phyloP scores from a whole-genome alignment of 2,329 filamentous ascomycete genomes.

The Claviceps cyperi region DNA sequence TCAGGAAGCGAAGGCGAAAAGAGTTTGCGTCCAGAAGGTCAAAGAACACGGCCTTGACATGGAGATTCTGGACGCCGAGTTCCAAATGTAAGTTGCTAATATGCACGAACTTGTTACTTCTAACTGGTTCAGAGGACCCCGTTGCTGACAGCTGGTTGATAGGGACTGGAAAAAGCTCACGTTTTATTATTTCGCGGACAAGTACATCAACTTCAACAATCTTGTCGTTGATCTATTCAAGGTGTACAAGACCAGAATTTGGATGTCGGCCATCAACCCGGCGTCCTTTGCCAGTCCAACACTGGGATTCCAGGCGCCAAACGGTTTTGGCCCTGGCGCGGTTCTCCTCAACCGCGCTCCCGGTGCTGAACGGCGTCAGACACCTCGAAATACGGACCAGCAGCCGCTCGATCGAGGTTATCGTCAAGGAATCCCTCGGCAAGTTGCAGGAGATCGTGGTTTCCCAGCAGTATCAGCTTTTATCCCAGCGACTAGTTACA shows the following conservation, averaged over 20 bases:
- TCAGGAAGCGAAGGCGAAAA: slow-evolving; percentile 93
- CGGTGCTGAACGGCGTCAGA: slow-evolving; percentile 31
- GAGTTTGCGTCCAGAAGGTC: slow-evolving; percentile 92
- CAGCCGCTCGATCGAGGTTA: slow-evolving; percentile 27
- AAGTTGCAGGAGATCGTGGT: slow-evolving; percentile 28
- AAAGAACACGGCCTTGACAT: slow-evolving; percentile 89
- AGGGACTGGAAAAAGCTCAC: slow-evolving; percentile 99
- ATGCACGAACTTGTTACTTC: neutral
- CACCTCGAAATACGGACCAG: slow-evolving; percentile 24
- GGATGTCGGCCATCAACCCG: slow-evolving; percentile 98
- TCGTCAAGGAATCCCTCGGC: slow-evolving; percentile 27
- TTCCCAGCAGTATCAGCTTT: slow-evolving; percentile 22
- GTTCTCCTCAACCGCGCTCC: slow-evolving; percentile 41
- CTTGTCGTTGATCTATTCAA: slow-evolving; percentile 97
- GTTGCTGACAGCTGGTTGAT: slow-evolving; percentile 7
- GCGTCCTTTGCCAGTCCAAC: slow-evolving; percentile 80
- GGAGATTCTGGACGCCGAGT: slow-evolving; percentile 97
- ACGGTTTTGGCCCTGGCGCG: slow-evolving; percentile 50
- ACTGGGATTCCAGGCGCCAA: slow-evolving; percentile 55
- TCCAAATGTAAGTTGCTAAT: slow-evolving; percentile 69
- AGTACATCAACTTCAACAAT: slow-evolving; percentile 98
- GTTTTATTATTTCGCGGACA: slow-evolving; percentile 96
- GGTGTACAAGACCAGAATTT: slow-evolving; percentile 97
- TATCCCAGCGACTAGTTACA: slow-evolving; percentile 19
- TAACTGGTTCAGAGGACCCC: neutral